Evolutionary conservation across 2,329 filamentous ascomycete species (phyloP).

Genomic region (Cladophialophora carrionii): DNA sequence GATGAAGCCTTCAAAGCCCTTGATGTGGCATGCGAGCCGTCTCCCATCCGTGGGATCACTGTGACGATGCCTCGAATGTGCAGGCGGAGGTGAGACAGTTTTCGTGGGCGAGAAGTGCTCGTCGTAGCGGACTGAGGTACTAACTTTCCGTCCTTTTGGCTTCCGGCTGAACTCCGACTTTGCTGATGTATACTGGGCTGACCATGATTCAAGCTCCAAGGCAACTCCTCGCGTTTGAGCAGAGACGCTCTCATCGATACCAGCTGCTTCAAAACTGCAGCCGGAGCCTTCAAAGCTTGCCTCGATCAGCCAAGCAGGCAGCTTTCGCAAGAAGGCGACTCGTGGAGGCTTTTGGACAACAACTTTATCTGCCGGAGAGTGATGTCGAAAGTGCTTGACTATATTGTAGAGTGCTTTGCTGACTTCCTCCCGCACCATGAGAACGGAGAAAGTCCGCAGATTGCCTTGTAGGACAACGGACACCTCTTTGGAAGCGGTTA

Average conservation of each 20-base stretch:
- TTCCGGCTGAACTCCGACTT: conserved; percentile 67
- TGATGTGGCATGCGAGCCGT: conserved; percentile 75
- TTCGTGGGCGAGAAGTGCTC: conserved; percentile 60
- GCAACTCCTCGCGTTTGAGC: conserved; percentile 79
- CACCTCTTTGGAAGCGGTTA: conserved; percentile 83
- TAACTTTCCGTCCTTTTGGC: conserved; percentile 70
- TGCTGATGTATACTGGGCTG: conserved; percentile 84
- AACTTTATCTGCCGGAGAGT: conserved; percentile 67
- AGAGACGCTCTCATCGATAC: conserved; percentile 81
- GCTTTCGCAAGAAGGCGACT: conserved; percentile 66
- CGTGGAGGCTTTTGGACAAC: conserved; percentile 46
- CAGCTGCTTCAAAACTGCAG: conserved; percentile 87
- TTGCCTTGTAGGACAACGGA: conserved; percentile 78
- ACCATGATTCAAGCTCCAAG: conserved; percentile 84
- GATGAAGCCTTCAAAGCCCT: conserved; percentile 85
- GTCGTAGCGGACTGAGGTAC: conserved; percentile 69
- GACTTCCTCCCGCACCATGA: conserved; percentile 89
- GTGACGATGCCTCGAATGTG: conserved; percentile 50
- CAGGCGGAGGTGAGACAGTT: conserved; percentile 55
- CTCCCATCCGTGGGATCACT: conserved; percentile 69
- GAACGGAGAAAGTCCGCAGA: conserved; percentile 83
- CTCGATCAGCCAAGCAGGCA: conserved; percentile 83
- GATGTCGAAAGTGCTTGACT: conserved; percentile 75
- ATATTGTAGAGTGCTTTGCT: conserved; percentile 91
- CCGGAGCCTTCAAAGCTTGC: conserved; percentile 84